These are phyloP conservation scores for Zhuliangozyma blackwelliae DNA, from an alignment of 1,139 yeast species.

Conservation along the genomic window DNA sequence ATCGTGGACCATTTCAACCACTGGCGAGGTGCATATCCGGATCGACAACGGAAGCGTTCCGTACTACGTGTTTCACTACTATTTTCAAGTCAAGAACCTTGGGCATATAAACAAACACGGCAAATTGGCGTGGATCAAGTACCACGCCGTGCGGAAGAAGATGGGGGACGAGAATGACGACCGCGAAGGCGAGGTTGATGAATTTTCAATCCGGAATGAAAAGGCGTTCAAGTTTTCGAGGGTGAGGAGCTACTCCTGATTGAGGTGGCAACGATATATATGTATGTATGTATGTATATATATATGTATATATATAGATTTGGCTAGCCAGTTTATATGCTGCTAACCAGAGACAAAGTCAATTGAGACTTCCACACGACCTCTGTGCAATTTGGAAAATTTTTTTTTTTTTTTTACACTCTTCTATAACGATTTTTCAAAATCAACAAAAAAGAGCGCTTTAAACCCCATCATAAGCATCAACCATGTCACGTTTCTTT, in stretches of 20 bases:
- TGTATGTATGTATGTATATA: too few relatives aligned
- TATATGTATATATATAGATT: too few relatives aligned
- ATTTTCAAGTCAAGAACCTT: constrained; percentile 49
- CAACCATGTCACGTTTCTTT: constrained; percentile 70
- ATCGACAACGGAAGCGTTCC: constrained; percentile 61
- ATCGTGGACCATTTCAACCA: constrained; percentile 45
- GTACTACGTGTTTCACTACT: constrained; percentile 61
- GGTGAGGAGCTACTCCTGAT: constrained; percentile 41
- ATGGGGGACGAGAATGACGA: constrained; percentile 26
- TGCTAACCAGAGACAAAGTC: too few relatives aligned
- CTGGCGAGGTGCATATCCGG: constrained; percentile 50
- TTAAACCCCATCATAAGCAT: too few relatives aligned
- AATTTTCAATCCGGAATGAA: constrained; percentile 63
- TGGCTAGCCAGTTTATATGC: too few relatives aligned
- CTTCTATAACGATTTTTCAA: neutral
- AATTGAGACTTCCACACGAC: too few relatives aligned
- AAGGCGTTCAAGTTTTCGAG: constrained; percentile 71
- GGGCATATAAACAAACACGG: constrained; percentile 57
- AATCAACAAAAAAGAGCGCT: neutral
- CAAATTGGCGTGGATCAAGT: constrained; percentile 63
- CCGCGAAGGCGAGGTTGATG: constrained; percentile 47
- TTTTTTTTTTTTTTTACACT: too few relatives aligned
- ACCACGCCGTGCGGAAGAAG: constrained; percentile 51
- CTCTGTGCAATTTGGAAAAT: too few relatives aligned
- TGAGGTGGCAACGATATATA: too few relatives aligned